Conservation (phyloP, 179 eudicot species). For the Vitellaria paradoxa region DNA sequence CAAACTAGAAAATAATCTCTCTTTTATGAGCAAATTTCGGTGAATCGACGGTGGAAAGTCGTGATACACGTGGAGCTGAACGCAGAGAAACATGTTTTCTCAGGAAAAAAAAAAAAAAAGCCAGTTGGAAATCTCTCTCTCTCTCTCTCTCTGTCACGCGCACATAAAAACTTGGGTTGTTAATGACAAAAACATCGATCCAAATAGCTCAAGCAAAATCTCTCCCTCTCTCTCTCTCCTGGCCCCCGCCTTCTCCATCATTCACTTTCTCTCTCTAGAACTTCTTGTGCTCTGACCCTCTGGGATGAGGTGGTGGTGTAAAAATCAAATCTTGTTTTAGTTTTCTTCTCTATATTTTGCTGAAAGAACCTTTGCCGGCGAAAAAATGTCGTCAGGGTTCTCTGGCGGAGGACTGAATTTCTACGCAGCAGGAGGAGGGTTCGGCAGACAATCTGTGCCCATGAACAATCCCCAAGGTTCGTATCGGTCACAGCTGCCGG, state of each 20-base stretch:
- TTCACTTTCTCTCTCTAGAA: conserved; percentile 16
- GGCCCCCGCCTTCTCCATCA: neutral
- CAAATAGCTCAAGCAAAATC: conserved; percentile 20
- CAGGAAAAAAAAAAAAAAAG: neutral
- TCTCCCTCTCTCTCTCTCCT: conserved; percentile 18
- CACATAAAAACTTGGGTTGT: conserved; percentile 22
- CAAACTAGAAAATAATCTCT: neutral
- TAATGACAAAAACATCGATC: conserved; percentile 55
- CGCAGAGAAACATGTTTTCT: neutral
- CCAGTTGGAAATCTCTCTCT: conserved; percentile 18
- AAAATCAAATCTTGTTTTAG: neutral
- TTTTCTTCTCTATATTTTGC: too few relatives aligned
- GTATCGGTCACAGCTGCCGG: conserved; percentile 23
- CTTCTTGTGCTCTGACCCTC: conserved; percentile 17
- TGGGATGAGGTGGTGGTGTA: conserved; percentile 23
- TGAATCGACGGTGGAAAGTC: neutral
- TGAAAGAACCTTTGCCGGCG: neutral
- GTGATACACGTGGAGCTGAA: neutral
- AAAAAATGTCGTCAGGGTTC: conserved; percentile 62
- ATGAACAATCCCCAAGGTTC: conserved; percentile 17
- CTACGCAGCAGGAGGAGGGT: conserved; percentile 15
- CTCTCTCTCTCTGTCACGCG: too few relatives aligned
- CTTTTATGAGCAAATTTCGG: neutral
- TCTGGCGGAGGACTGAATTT: conserved; percentile 42
- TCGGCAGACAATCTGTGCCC: conserved; percentile 18